Evolutionary conservation across 257 asterid genomes (phyloP).

Genomic region (Solanum peruvianum): DNA sequence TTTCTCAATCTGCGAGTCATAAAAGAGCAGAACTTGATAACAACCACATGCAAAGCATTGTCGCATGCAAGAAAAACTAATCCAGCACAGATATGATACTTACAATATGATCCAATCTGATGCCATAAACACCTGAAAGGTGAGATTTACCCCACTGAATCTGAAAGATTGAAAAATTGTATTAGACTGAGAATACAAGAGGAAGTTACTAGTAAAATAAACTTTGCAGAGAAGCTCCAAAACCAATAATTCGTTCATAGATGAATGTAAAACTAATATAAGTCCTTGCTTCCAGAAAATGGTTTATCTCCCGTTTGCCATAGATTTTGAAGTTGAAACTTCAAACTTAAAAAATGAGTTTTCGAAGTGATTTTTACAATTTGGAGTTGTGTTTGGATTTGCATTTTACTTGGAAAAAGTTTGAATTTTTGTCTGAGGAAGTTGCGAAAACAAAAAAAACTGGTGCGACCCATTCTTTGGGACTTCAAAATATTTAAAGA

Average conservation of each 20-base stretch:
- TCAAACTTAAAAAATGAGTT: neutral
- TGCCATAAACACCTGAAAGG: slow-evolving; percentile 49
- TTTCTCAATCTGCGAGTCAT: slow-evolving; percentile 46
- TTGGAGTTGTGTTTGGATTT: neutral
- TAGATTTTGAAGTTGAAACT: neutral
- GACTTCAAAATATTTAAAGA: neutral
- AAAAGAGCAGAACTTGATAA: slow-evolving; percentile 17
- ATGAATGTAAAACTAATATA: neutral
- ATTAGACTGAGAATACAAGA: neutral
- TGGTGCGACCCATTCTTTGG: neutral
- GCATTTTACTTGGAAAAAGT: neutral
- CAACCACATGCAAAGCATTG: slow-evolving; percentile 7
- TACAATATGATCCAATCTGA: slow-evolving; percentile 65
- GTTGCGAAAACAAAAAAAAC: neutral
- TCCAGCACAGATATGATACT: slow-evolving; percentile 16
- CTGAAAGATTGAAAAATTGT: slow-evolving; percentile 22
- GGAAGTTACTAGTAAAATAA: neutral
- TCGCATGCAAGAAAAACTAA: neutral
- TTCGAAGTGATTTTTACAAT: neutral
- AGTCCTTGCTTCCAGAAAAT: neutral
- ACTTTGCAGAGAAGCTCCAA: neutral
- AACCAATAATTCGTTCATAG: neutral
- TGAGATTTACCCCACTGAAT: slow-evolving; percentile 38
- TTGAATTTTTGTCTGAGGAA: neutral
- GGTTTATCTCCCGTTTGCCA: neutral